Conservation (phyloP, 2,329 filamentous ascomycete species). For the Colletotrichum filicis region DNA sequence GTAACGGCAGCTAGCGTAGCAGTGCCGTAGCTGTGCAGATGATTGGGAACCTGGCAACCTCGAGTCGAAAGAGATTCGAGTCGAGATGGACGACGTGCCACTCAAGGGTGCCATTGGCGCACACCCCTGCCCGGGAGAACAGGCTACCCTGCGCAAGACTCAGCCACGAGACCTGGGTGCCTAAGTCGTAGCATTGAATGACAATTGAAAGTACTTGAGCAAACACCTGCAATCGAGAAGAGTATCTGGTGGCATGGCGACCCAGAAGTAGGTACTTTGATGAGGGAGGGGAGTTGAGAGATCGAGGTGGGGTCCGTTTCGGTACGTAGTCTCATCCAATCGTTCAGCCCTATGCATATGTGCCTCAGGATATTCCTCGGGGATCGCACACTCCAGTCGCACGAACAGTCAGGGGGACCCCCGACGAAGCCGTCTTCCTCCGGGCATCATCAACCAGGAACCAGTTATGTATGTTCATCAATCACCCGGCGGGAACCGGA, state of each 20-base stretch:
- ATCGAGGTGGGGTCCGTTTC: slow-evolving; percentile 13
- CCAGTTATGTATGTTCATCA: background rate
- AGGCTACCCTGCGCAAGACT: slow-evolving; percentile 1
- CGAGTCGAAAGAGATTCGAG: background rate
- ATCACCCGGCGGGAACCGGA: background rate
- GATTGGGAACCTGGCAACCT: slow-evolving; percentile 4
- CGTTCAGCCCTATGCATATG: slow-evolving; percentile 22
- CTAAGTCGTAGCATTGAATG: background rate
- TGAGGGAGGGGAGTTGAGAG: background rate
- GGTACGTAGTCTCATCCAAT: slow-evolving; percentile 12
- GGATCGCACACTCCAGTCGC: background rate
- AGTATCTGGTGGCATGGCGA: background rate
- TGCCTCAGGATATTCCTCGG: background rate
- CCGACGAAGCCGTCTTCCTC: background rate
- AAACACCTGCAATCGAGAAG: background rate
- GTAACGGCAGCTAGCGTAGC: background rate
- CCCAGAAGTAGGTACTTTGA: background rate
- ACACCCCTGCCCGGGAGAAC: background rate
- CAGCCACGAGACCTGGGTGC: slow-evolving; percentile 22
- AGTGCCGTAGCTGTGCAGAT: background rate
- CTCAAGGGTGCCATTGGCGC: slow-evolving; percentile 5
- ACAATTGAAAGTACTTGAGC: background rate
- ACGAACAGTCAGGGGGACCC: background rate
- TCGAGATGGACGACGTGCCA: background rate
- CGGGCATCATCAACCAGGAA: background rate